Base-by-base conservation (phyloP, 805 yeast genomes). In the Hanseniaspora thailandica region DNA sequence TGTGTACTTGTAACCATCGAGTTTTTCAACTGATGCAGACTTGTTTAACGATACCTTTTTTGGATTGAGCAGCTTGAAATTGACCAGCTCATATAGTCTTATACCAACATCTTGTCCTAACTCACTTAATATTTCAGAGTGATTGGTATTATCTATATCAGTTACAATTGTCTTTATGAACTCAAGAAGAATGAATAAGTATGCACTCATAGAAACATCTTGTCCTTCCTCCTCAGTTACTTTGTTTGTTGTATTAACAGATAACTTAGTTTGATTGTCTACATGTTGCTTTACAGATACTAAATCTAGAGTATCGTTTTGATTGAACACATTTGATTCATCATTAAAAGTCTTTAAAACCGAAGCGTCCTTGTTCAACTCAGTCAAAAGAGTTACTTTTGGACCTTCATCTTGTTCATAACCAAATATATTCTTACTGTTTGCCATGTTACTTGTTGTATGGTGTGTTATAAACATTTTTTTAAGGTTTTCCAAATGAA, bases 91-190 rank as follows among this genome's bases (percentile, higher is more conserved):
- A 34, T 85, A 66, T 57, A 77, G 72, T 54, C 84, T 76, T 54
- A 76, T 74, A 4, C 96, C 96, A 43, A 88, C 76, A 51, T 77
- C 78, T 61, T 82, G 82, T 2, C 96, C 96, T 45, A 84, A 67
- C n/a, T 77, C 78, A 60, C 79, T 82, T 48, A 87, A 72, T 54
- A 81, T 69, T 12, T 70, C 59, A 61, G 80, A 85, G 49, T 81
- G 68, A 58, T 86, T 89, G 47, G 20, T 20, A 19, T 85, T 73
- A 17, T 86, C 44, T 34, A 38, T 41, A 17, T 47, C 55, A 82
- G 55, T 74, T 75, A 28, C 86, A 76, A 47, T 77, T 71, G 55
- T 71, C 71, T 58, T 81, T 80, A 44, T 79, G 69, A 83, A 75
- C 61, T 85, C 93, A 64, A 83, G 75, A 59, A 83, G 84, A 34